Evolutionary conservation across 305 asterid genomes (phyloP).

Genomic region (Stenogyne calaminthoides): DNA sequence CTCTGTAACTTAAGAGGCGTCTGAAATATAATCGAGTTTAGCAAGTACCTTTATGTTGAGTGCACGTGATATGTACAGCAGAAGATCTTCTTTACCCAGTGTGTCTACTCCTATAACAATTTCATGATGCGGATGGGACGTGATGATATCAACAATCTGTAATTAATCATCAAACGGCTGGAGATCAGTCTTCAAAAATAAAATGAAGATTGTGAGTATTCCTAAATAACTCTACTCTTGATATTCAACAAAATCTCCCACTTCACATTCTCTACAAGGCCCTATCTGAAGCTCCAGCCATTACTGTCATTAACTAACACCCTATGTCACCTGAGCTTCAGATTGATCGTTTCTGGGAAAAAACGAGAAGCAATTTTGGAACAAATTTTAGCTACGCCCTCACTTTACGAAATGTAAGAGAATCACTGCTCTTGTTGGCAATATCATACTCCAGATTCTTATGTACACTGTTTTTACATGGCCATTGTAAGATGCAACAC

Average conservation of each 20-base stretch:
- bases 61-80: slow-evolving; percentile 58
- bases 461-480: background rate
- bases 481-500: slow-evolving; percentile 1
- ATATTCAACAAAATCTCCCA: slow-evolving; percentile 5
- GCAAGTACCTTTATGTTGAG: slow-evolving; percentile 65
- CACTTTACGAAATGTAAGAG: background rate
- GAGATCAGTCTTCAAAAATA: slow-evolving; percentile 25
- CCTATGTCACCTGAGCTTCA: slow-evolving; percentile 3
- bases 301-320: background rate
- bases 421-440: background rate
- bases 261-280: background rate
- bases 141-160: slow-evolving; percentile 77
- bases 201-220: slow-evolving; percentile 9
- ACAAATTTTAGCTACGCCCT: background rate
- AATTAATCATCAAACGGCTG: slow-evolving; percentile 21
- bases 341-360: background rate
- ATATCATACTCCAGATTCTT: slow-evolving; percentile 20
- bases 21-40: background rate
- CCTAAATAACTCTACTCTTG: background rate
- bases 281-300: background rate
- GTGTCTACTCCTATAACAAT: slow-evolving; percentile 74
- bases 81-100: slow-evolving; percentile 90
- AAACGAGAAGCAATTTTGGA: background rate
- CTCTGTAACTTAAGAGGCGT: background rate
- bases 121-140: slow-evolving; percentile 75